Percentiles rank a stretch among this genome's conserved stretches.
These are phyloP conservation scores for Triticum dicoccoides DNA, from an alignment of 176 grass and related monocot genomes.

Conservation along the genomic window DNA sequence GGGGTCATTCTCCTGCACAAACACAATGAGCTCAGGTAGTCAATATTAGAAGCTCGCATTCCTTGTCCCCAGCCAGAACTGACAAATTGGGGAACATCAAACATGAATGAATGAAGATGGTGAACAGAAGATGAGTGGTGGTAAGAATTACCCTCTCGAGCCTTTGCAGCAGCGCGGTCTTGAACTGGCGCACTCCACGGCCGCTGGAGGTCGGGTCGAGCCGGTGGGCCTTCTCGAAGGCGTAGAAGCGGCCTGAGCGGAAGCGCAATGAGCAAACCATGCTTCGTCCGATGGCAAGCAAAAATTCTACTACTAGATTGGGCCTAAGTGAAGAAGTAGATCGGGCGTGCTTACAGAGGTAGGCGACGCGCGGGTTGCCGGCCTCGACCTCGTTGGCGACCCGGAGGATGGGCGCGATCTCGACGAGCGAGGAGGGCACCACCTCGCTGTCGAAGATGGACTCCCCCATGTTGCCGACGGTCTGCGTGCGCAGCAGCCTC, in stretches of 20 bases:
- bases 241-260: constrained; percentile 72
- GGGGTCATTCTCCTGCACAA: constrained; percentile 76
- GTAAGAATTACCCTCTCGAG: constrained; percentile 56
- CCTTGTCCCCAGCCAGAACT: not conserved
- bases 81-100: not conserved
- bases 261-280: not conserved
- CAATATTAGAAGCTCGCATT: not conserved
- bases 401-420: constrained; percentile 76
- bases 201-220: constrained; percentile 79
- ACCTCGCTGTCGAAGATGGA: constrained; percentile 75
- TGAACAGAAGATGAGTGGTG: not conserved
- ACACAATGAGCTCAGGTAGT: not conserved
- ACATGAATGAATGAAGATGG: too few species aligned
- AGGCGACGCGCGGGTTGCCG: constrained; percentile 62
- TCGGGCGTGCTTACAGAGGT: constrained; percentile 55
- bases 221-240: constrained; percentile 86
- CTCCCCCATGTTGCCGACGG: constrained; percentile 47
- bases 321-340: not conserved
- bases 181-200: constrained; percentile 86
- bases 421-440: constrained; percentile 62
- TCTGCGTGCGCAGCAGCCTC: constrained; percentile 57
- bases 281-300: not conserved
- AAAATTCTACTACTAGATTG: not conserved
- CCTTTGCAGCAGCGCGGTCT: constrained; percentile 78
- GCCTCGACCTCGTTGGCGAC: constrained; percentile 80